These are phyloP conservation scores for Solanum dulcamara DNA, from an alignment of 257 asterid species.

Conservation along the genomic window DNA sequence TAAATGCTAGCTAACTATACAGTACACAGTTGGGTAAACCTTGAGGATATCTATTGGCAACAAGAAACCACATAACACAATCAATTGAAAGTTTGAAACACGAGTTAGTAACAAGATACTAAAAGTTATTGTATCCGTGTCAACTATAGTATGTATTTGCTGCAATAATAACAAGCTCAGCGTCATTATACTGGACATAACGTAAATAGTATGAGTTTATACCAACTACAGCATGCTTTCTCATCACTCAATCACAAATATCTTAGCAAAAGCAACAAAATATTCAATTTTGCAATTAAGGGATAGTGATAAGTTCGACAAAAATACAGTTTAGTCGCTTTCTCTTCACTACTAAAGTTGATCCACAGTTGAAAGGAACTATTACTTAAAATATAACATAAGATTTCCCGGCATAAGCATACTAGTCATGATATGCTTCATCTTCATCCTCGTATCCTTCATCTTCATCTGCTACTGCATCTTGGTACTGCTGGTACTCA, in stretches of 20 bases:
- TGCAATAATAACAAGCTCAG: not conserved
- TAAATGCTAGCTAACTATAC: too few species aligned
- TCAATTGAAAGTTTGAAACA: too few species aligned
- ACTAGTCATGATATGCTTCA: not conserved
- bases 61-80: too few species aligned
- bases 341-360: not conserved
- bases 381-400: not conserved
- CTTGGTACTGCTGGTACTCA: slow-evolving; percentile 20
- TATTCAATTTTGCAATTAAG: not conserved
- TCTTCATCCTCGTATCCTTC: slow-evolving; percentile 18
- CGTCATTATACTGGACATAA: not conserved
- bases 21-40: too few species aligned
- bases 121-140: not conserved
- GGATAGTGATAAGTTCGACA: not conserved
- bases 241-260: not conserved
- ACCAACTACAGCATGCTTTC: not conserved
- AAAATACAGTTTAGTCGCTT: not conserved
- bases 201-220: not conserved
- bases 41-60: too few species aligned
- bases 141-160: not conserved
- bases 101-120: too few species aligned
- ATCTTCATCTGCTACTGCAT: slow-evolving; percentile 26
- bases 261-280: not conserved
- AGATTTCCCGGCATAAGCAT: not conserved
- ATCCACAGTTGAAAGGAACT: slow-evolving; percentile 13